These are phyloP conservation scores for Cerioporus squamosus DNA, from an alignment of 1,284 basidiomycete species.

Conservation along the genomic window DNA sequence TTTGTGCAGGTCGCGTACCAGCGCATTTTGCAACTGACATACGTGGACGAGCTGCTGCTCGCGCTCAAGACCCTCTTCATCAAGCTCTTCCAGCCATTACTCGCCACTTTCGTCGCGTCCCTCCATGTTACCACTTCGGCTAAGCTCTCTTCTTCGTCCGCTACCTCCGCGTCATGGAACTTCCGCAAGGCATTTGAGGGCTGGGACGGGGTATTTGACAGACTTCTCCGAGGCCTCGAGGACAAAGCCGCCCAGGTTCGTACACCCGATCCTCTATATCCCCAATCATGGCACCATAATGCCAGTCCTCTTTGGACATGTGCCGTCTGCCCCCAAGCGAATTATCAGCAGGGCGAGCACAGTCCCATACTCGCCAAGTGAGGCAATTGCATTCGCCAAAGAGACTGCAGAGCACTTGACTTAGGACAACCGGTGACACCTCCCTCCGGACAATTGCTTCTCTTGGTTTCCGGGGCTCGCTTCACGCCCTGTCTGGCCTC, in stretches of 20 bases:
- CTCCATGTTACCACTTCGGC: conserved; percentile 63
- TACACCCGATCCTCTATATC: not conserved
- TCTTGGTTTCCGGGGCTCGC: too few species aligned
- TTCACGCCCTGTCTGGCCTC: too few species aligned
- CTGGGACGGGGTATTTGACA: conserved; percentile 86
- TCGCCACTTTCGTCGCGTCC: conserved; percentile 82
- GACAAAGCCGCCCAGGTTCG: conserved; percentile 72
- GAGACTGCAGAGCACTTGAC: too few species aligned
- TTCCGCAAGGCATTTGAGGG: conserved; percentile 75
- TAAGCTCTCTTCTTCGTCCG: conserved; percentile 42
- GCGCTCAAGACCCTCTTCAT: conserved; percentile 86
- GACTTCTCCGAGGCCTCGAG: conserved; percentile 76
- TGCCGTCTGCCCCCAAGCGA: not conserved
- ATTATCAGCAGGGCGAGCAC: not conserved
- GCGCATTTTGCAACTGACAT: conserved; percentile 93
- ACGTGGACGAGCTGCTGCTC: conserved; percentile 87
- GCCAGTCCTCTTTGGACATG: not conserved
- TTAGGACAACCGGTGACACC: too few species aligned
- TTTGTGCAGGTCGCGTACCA: conserved; percentile 87
- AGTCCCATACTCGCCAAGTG: not conserved
- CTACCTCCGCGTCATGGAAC: conserved; percentile 57
- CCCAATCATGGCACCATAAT: not conserved
- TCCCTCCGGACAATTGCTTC: too few species aligned
- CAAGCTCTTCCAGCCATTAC: conserved; percentile 82
- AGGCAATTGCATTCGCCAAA: too few species aligned